Base-by-base conservation (phyloP, 345 rosid species). In the Psidium guajava region DNA sequence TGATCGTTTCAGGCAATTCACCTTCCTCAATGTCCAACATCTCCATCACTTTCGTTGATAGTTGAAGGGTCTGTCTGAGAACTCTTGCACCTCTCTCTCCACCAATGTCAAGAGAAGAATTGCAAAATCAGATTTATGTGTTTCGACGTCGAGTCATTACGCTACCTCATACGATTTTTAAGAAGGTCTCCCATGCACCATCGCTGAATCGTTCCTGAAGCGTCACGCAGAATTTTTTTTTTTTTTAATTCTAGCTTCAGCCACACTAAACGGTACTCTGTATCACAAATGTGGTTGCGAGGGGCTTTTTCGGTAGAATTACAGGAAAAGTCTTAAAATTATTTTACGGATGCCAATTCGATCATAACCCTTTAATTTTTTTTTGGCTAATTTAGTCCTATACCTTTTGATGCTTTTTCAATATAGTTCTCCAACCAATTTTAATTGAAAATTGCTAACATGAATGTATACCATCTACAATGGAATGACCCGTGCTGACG, bases 371-470 rank as follows among this genome's bases (percentile, higher is more conserved):
- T 27, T 61, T 61, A 9, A 27, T 27, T 27, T 61, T 61, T n/a
- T n/a, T n/a, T n/a, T n/a, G 8, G 8, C 2, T 0, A 18, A 14
- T 27, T 61, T 61, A 27, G 15, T 61, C 2, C 2, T 6, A 14
- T 13, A 27, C 0, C 8, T 61, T 61, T 27, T 28, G 21, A 61
- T 0, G 0, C 28, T 61, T 27, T 61, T 2, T 3, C 10, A 59
- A 61, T 61, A 2, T 6, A 27, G 2, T 59, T 0, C 11, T 27
- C 4, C 8, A 6, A 14, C 0, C 20, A 59, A 27, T 59, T 14
- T 59, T 59, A 0, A 0, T 6, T 0, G 2, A 59, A 59, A 59
- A 27, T 27, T 6, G 6, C 1, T 14, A 1, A 27, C 0, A 7
- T 27, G 2, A 2, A 14, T 9, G 32, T 7, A 6, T 0, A 6